Conservation (phyloP, 345 rosid genomes). For the Syzygium aromaticum region DNA sequence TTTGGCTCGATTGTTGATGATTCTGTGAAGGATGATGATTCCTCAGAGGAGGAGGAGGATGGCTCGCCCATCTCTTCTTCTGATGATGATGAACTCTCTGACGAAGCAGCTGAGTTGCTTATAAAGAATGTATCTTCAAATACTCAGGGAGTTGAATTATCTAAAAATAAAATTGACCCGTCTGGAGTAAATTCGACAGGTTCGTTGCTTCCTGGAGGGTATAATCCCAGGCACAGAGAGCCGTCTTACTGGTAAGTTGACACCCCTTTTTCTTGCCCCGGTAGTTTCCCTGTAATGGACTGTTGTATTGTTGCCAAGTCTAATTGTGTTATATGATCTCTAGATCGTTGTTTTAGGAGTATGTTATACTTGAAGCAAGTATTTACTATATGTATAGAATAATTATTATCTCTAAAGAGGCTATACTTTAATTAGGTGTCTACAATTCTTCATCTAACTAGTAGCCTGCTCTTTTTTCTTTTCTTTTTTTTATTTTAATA, state of each 20-base stretch:
- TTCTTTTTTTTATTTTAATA: neutral
- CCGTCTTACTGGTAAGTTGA: constrained; percentile 68
- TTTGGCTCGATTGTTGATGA: constrained; percentile 11
- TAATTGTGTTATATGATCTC: neutral
- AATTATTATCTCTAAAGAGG: neutral
- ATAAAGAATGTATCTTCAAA: constrained; percentile 20
- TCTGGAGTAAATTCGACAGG: constrained; percentile 14
- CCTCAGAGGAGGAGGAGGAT: constrained; percentile 52
- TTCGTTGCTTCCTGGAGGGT: constrained; percentile 68
- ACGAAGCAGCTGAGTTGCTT: constrained; percentile 41
- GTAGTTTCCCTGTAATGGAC: neutral
- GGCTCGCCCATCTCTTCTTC: constrained; percentile 12
- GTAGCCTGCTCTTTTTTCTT: neutral
- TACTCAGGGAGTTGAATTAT: constrained; percentile 11
- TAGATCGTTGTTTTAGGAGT: neutral
- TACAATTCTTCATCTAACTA: neutral
- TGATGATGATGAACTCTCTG: constrained; percentile 55
- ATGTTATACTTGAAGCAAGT: neutral
- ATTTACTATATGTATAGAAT: neutral
- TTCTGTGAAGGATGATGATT: constrained; percentile 24
- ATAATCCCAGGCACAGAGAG: constrained; percentile 89
- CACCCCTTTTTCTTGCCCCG: neutral
- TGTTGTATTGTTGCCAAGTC: neutral
- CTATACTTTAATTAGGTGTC: neutral
- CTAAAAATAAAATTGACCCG: constrained; percentile 16